phyloP scores from a whole-genome alignment of 805 yeast species.

The Candida xiaguanensis region DNA sequence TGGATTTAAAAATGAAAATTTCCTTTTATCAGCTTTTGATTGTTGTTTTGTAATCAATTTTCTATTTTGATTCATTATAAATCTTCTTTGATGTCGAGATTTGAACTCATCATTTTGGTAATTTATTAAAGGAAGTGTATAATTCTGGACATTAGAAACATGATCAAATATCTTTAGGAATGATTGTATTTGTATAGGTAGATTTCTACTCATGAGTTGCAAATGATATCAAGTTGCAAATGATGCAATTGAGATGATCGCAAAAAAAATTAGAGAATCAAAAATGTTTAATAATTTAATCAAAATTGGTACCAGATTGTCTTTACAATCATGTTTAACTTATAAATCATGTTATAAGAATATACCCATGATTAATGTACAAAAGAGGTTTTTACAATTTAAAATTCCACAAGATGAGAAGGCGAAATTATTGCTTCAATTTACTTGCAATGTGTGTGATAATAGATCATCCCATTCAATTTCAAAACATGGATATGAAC shows the following conservation, averaged over 20 bases:
- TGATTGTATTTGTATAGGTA: neutral
- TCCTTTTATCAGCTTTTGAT: neutral
- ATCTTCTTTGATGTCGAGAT: neutral
- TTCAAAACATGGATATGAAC: constrained; percentile 85
- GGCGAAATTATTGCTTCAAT: constrained; percentile 71
- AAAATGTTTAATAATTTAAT: neutral
- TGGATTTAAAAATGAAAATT: constrained; percentile 1
- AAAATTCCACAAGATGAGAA: neutral
- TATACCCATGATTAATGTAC: neutral
- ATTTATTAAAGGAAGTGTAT: neutral
- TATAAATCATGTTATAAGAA: neutral
- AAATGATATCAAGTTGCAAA: neutral
- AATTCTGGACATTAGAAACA: neutral
- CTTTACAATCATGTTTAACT: neutral
- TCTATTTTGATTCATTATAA: neutral
- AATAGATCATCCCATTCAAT: constrained; percentile 85
- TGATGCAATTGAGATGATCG: neutral
- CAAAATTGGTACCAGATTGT: neutral
- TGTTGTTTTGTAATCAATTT: neutral
- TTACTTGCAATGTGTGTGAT: constrained; percentile 86
- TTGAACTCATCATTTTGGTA: neutral
- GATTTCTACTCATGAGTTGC: neutral
- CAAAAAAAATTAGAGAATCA: neutral
- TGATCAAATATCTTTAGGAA: neutral
- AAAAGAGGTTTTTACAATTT: neutral